Evolutionary conservation across 805 yeast species (phyloP).

Genomic region (Myxozyma geophila): DNA sequence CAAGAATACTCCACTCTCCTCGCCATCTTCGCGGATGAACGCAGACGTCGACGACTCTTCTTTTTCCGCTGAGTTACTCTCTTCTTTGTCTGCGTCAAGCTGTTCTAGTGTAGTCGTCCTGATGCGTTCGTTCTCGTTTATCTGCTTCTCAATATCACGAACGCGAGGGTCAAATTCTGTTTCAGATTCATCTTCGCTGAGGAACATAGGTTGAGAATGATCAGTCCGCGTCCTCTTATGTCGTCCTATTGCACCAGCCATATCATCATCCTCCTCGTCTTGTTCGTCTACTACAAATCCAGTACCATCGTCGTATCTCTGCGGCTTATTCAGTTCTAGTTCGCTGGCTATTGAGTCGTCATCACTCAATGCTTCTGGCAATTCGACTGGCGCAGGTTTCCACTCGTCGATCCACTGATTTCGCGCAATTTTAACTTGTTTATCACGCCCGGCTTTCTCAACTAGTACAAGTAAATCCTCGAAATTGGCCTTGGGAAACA

Average conservation of each 20-base stretch:
- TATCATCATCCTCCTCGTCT: neutral
- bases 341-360: neutral
- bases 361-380: neutral
- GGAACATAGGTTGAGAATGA: constrained; percentile 10
- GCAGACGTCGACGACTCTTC: neutral
- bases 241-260: neutral
- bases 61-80: neutral
- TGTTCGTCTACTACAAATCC: constrained; percentile 25
- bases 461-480: constrained; percentile 65
- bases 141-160: neutral
- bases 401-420: constrained; percentile 27
- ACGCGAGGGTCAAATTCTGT: neutral
- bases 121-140: neutral
- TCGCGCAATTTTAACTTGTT: constrained; percentile 47
- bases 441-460: constrained; percentile 53
- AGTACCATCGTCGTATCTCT: constrained; percentile 16
- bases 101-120: neutral
- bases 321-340: neutral
- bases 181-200: constrained; percentile 1
- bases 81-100: constrained; percentile 1
- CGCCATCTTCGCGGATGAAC: neutral
- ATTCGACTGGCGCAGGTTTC: constrained; percentile 13
- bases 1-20: neutral
- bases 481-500: constrained; percentile 81
- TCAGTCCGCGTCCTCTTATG: constrained; percentile 3